Percentiles rank a stretch among this genome's conserved stretches.
phyloP scores from a whole-genome alignment of 139 green algal genomes.

The Klebsormidium nitens region DNA sequence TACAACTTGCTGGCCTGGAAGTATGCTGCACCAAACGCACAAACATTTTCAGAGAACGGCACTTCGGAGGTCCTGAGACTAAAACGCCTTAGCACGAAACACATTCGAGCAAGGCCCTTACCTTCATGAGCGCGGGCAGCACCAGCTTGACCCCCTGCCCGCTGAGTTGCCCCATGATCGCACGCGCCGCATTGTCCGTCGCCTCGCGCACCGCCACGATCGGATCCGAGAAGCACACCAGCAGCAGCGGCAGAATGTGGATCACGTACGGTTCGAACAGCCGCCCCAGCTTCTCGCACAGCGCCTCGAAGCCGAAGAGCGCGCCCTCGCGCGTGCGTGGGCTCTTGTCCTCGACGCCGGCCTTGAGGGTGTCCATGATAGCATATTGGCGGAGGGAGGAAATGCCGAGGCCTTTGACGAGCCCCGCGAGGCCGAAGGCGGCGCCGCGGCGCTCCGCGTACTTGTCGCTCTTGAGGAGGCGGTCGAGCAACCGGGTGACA shows the following conservation, averaged over 20 bases:
- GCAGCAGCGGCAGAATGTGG: conserved; percentile 84
- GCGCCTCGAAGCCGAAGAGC: conserved; percentile 86
- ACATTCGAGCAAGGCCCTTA: background rate
- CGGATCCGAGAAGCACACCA: conserved; percentile 82
- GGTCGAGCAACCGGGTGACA: conserved; percentile 49
- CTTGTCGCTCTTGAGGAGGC: conserved; percentile 45
- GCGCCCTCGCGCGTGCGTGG: conserved; percentile 65
- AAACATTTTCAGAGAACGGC: too few relatives aligned
- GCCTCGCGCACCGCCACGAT: conserved; percentile 62
- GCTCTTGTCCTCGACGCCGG: conserved; percentile 40
- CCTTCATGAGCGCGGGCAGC: conserved; percentile 79
- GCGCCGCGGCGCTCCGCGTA: conserved; percentile 83
- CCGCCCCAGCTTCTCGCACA: conserved; percentile 85
- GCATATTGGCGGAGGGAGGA: conserved; percentile 68
- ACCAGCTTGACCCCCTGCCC: conserved; percentile 91
- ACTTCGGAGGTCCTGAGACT: too few relatives aligned
- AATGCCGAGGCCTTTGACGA: conserved; percentile 91
- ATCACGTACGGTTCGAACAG: conserved; percentile 99
- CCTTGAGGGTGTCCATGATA: conserved; percentile 86
- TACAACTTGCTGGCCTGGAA: too few relatives aligned
- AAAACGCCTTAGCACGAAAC: too few relatives aligned
- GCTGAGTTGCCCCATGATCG: conserved; percentile 91
- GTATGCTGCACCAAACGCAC: too few relatives aligned
- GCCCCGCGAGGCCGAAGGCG: conserved; percentile 82
- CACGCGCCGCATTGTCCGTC: conserved; percentile 65